A percentile compares a stretch with the other conserved stretches of the same genome.
phyloP scores from a whole-genome alignment of 2,329 filamentous ascomycete genomes.

The Colletotrichum tabaci region DNA sequence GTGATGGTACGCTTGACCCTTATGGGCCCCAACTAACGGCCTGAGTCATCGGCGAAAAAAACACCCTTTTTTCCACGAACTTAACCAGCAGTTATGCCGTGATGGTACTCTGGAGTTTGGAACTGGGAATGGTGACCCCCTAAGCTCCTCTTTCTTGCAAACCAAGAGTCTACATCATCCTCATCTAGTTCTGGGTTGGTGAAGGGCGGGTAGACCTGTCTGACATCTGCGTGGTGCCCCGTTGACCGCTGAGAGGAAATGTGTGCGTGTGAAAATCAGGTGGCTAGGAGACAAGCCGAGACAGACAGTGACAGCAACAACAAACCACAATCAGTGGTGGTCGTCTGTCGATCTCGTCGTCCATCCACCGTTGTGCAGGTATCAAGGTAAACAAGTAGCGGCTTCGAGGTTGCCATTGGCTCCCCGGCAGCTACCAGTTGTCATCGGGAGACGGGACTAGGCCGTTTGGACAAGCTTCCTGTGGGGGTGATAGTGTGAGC shows the following conservation, averaged over 20 bases:
- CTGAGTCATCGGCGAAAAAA: too few relatives aligned
- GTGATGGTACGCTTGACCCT: too few relatives aligned
- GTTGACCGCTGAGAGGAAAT: conserved; percentile 12
- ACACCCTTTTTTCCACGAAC: too few relatives aligned
- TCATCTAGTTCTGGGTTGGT: conserved; percentile 15
- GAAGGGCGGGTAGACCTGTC: neutral
- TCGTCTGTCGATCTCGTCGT: conserved; percentile 32
- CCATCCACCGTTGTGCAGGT: conserved; percentile 36
- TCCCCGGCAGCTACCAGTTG: conserved; percentile 33
- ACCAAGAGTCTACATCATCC: conserved; percentile 13
- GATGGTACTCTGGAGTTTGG: conserved; percentile 14
- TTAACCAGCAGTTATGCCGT: conserved; percentile 1
- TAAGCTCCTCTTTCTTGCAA: conserved; percentile 14
- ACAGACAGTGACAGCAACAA: neutral
- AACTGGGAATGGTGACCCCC: conserved; percentile 33
- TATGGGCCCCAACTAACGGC: too few relatives aligned
- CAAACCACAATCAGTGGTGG: conserved; percentile 17
- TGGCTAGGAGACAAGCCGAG: conserved; percentile 39
- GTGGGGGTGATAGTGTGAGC: conserved; percentile 25
- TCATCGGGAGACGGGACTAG: conserved; percentile 35
- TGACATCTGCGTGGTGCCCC: neutral
- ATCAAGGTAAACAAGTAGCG: conserved; percentile 27
- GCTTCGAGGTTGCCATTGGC: conserved; percentile 30
- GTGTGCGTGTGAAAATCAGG: neutral
- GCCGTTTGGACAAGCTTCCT: conserved; percentile 41